Evolutionary conservation across 2,329 filamentous ascomycete genomes (phyloP).

Genomic region (Cladophialophora carrionii): DNA sequence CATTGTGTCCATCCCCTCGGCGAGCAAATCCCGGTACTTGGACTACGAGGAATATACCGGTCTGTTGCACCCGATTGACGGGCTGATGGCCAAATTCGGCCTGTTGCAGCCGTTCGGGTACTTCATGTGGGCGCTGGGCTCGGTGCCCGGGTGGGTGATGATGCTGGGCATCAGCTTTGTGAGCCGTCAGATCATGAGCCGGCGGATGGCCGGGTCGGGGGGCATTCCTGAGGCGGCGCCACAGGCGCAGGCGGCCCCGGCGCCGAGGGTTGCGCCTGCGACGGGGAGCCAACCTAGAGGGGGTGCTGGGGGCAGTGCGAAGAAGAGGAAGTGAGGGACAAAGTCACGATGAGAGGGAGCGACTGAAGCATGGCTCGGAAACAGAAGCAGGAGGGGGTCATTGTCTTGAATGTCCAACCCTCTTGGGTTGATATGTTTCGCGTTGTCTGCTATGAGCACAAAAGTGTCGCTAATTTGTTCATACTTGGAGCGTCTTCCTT

Average conservation of each 20-base stretch:
- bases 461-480: slow-evolving; percentile 3
- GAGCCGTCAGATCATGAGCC: slow-evolving; percentile 61
- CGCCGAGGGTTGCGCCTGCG: slow-evolving; percentile 21
- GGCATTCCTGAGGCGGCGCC: slow-evolving; percentile 9
- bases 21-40: slow-evolving; percentile 48
- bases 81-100: slow-evolving; percentile 57
- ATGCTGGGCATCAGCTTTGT: slow-evolving; percentile 67
- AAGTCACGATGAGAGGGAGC: not conserved
- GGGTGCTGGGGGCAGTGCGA: slow-evolving; percentile 22
- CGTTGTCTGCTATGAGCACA: not conserved
- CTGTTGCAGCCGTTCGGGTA: slow-evolving; percentile 61
- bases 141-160: slow-evolving; percentile 65
- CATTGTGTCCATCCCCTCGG: slow-evolving; percentile 60
- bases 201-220: slow-evolving; percentile 21
- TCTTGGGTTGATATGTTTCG: not conserved
- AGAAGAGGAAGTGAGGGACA: slow-evolving; percentile 32
- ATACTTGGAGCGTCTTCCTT: not conserved
- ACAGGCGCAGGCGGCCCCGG: slow-evolving; percentile 19
- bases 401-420: not conserved
- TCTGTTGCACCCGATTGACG: slow-evolving; percentile 64
- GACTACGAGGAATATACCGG: slow-evolving; percentile 59
- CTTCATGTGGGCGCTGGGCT: slow-evolving; percentile 58
- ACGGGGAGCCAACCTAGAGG: slow-evolving; percentile 24
- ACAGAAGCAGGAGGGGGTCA: not conserved
- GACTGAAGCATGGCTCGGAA: not conserved